phyloP scores from a whole-genome alignment of 495 filamentous ascomycete genomes.

The Hyaloscypha variabilis region DNA sequence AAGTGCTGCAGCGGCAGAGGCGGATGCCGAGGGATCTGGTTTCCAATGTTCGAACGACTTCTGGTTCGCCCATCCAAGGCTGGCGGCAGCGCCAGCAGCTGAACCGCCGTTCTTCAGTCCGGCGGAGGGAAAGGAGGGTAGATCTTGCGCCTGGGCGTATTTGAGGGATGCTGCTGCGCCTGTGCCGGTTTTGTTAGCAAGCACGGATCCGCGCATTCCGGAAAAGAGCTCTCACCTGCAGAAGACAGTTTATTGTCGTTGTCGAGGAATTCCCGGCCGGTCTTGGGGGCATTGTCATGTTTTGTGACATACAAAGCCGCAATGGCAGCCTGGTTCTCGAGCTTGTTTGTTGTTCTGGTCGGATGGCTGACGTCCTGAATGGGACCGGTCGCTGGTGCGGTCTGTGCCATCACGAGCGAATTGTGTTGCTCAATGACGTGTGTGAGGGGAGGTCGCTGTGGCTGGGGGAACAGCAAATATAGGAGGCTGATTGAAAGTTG shows the following conservation, averaged over 20 bases:
- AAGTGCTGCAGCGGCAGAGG: conserved; percentile 67
- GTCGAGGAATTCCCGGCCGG: conserved; percentile 40
- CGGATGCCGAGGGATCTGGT: conserved; percentile 59
- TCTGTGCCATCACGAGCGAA: conserved; percentile 14
- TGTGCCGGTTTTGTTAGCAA: conserved; percentile 29
- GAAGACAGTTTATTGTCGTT: conserved; percentile 54
- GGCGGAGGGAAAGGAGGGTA: conserved; percentile 66
- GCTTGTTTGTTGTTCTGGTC: conserved; percentile 17
- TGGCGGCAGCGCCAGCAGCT: conserved; percentile 74
- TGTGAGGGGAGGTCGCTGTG: not conserved
- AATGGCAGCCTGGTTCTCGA: conserved; percentile 40
- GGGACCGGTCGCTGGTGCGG: conserved; percentile 14
- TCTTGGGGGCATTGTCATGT: conserved; percentile 18
- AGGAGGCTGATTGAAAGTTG: not conserved
- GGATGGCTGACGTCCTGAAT: conserved; percentile 11
- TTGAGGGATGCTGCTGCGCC: conserved; percentile 64
- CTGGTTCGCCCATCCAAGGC: conserved; percentile 70
- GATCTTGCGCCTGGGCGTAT: conserved; percentile 66
- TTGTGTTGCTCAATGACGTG: not conserved
- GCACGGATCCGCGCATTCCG: conserved; percentile 7
- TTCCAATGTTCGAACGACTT: conserved; percentile 64
- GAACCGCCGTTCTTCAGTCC: conserved; percentile 64
- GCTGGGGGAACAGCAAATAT: not conserved
- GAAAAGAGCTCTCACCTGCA: conserved; percentile 42
- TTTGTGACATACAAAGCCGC: conserved; percentile 44